phyloP scores from a whole-genome alignment of 2,329 filamentous ascomycete species.

The Acephala macrosclerotiorum region DNA sequence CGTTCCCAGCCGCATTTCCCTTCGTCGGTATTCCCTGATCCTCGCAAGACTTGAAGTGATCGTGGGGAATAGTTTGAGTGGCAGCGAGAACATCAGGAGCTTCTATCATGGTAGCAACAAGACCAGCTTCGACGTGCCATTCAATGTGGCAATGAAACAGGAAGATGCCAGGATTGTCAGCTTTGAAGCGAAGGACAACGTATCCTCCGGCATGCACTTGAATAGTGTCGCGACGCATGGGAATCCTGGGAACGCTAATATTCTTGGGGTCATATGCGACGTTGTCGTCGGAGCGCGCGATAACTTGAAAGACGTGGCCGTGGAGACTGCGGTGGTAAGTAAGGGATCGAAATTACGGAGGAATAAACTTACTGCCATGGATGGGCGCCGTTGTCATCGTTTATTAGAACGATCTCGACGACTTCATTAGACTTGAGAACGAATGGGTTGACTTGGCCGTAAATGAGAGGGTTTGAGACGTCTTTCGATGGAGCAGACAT shows the following conservation, averaged over 20 bases:
- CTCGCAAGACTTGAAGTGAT: no score
- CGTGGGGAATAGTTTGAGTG: no score
- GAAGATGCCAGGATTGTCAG: slow-evolving; percentile 59
- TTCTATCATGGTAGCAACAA: neutral
- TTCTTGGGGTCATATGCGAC: neutral
- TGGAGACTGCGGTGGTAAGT: neutral
- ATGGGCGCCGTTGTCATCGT: slow-evolving; percentile 52
- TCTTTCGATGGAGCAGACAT: slow-evolving; percentile 60
- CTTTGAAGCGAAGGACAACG: slow-evolving; percentile 52
- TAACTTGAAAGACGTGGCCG: slow-evolving; percentile 5
- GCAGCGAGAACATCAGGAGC: no score
- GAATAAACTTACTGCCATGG: slow-evolving; percentile 44
- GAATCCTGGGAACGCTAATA: slow-evolving; percentile 47
- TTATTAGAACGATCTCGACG: slow-evolving; percentile 61
- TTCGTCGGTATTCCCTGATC: no score
- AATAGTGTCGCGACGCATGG: slow-evolving; percentile 57
- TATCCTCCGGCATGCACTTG: slow-evolving; percentile 44
- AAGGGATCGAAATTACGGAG: slow-evolving; percentile 47
- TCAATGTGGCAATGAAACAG: slow-evolving; percentile 56
- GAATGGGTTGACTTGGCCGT: slow-evolving; percentile 69
- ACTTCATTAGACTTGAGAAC: slow-evolving; percentile 71
- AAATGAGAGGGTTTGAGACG: slow-evolving; percentile 60
- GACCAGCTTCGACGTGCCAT: slow-evolving; percentile 43
- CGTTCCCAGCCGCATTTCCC: no score
- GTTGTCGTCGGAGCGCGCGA: neutral